These are phyloP conservation scores for Tricholomella constricta DNA, from an alignment of 768 basidiomycete genomes.

Conservation along the genomic window DNA sequence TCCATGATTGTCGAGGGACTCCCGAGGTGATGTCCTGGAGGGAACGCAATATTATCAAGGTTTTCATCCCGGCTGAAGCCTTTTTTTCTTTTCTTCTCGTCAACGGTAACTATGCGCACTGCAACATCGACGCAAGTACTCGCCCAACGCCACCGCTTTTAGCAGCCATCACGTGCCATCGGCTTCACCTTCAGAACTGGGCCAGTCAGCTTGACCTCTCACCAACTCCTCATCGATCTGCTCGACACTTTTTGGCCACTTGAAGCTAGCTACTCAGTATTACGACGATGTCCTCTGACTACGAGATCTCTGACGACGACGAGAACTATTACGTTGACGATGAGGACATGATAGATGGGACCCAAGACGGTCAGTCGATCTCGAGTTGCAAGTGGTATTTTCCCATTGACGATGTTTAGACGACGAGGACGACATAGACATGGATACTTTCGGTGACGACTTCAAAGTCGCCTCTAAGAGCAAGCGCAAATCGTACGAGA, in stretches of 20 bases:
- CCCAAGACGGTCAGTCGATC: conserved; percentile 51
- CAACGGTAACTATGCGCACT: background rate
- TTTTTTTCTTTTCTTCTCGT: too few species aligned
- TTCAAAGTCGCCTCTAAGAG: conserved; percentile 58
- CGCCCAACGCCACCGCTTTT: conserved; percentile 4
- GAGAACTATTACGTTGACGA: conserved; percentile 61
- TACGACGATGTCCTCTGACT: conserved; percentile 56
- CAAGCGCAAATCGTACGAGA: conserved; percentile 75
- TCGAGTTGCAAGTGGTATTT: conserved; percentile 31
- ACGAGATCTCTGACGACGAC: conserved; percentile 72
- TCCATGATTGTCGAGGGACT: too few species aligned
- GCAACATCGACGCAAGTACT: background rate
- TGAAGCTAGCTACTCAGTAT: background rate
- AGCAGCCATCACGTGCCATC: conserved; percentile 3
- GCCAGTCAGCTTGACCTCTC: conserved; percentile 6
- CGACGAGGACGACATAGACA: conserved; percentile 65
- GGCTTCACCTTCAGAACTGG: conserved; percentile 1
- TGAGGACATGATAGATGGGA: conserved; percentile 70
- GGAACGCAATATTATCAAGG: too few species aligned
- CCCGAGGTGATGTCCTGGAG: too few species aligned
- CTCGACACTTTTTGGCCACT: conserved; percentile 8
- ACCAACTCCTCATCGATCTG: conserved; percentile 27
- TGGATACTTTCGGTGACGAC: conserved; percentile 66
- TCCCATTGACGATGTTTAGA: conserved; percentile 5
- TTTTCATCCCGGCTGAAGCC: too few species aligned